Conservation (phyloP, 192 early-diverging fungal species). For the Pilaira anomala region DNA sequence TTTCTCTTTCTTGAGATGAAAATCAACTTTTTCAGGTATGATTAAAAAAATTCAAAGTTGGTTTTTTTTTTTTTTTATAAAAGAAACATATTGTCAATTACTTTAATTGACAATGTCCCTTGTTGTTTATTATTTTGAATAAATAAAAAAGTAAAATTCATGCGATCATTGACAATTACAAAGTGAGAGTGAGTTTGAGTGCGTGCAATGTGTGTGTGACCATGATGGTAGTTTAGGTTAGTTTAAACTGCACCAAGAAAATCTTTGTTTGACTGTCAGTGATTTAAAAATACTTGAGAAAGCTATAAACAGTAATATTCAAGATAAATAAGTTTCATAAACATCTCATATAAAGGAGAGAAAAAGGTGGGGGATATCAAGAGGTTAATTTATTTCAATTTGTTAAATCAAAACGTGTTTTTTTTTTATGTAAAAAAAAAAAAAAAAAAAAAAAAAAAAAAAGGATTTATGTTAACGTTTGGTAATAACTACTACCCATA, state of each 20-base stretch:
- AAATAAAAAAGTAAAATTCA: no score
- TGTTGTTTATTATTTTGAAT: not conserved
- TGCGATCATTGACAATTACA: no score
- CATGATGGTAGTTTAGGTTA: constrained; percentile 2
- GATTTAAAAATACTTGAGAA: no score
- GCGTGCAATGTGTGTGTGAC: not conserved
- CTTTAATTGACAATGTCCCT: constrained; percentile 17
- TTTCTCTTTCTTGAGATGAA: constrained; percentile 8
- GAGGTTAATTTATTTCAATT: not conserved
- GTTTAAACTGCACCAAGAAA: constrained; percentile 10
- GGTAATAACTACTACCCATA: not conserved
- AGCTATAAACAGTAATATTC: no score
- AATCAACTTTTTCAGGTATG: constrained; percentile 2
- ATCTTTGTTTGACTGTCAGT: not conserved
- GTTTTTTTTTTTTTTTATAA: no score
- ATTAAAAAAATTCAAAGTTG: no score
- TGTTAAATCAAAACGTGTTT: not conserved
- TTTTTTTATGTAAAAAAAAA: no score
- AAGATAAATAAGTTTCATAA: no score
- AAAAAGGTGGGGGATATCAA: not conserved
- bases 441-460: not conserved
- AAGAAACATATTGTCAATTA: constrained; percentile 16
- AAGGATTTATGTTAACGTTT: not conserved
- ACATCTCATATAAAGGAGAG: no score
- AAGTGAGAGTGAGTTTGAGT: not conserved